Conservation (phyloP, 2,329 filamentous ascomycete species). For the Monosporascus ibericus region DNA sequence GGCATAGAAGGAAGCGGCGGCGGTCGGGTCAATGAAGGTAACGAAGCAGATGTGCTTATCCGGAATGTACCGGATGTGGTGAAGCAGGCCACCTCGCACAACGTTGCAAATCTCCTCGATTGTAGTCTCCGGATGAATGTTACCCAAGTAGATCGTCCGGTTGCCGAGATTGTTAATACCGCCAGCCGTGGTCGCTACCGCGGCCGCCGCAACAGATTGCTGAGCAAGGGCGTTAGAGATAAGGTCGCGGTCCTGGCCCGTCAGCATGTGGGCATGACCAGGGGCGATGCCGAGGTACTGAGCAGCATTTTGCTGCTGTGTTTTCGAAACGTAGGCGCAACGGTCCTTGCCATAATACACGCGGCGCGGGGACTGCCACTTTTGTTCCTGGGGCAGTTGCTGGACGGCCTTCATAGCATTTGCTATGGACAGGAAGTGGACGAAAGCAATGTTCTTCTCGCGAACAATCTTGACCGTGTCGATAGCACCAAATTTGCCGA, state of each 20-base stretch:
- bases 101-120: slow-evolving; percentile 99
- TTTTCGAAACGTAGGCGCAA: slow-evolving; percentile 98
- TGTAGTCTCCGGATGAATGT: slow-evolving; percentile 97
- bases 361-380: slow-evolving; percentile 91
- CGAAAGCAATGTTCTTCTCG: slow-evolving; percentile 96
- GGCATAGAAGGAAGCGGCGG: slow-evolving; percentile 95
- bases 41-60: slow-evolving; percentile 99
- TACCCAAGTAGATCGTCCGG: slow-evolving; percentile 94
- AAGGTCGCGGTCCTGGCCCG: slow-evolving; percentile 89
- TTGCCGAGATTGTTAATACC: slow-evolving; percentile 97
- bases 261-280: slow-evolving; percentile 92
- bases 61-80: slow-evolving; percentile 98
- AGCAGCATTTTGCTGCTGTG: slow-evolving; percentile 96
- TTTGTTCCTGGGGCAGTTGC: slow-evolving; percentile 90
- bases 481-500: slow-evolving; percentile 93
- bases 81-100: slow-evolving; percentile 86
- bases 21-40: slow-evolving; percentile 97
- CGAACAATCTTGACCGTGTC: slow-evolving; percentile 97
- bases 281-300: slow-evolving; percentile 97
- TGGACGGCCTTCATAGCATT: slow-evolving; percentile 98
- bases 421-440: slow-evolving; percentile 91
- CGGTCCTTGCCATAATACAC: slow-evolving; percentile 99
- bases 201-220: slow-evolving; percentile 93
- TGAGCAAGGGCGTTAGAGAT: slow-evolving; percentile 95
- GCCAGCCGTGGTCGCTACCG: slow-evolving; percentile 91